Evolutionary conservation across 768 basidiomycete genomes (phyloP).

Genomic region (Serpula lacrymans): DNA sequence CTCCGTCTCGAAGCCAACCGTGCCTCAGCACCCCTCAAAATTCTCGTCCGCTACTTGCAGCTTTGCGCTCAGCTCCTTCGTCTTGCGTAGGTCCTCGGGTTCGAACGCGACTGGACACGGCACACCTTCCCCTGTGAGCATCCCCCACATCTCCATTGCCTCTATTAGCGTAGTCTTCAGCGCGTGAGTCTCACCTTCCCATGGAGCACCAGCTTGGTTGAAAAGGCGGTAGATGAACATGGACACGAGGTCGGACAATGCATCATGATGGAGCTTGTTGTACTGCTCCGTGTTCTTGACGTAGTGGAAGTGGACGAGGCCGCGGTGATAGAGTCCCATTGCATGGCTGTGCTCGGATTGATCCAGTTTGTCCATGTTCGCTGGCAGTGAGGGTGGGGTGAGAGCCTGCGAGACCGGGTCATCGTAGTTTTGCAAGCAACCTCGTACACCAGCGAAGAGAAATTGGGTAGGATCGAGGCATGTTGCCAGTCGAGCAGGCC

Average conservation of each 20-base stretch:
- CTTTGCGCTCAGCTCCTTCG: conserved; percentile 33
- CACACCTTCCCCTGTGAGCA: conserved; percentile 32
- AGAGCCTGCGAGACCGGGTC: conserved; percentile 38
- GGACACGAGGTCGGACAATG: conserved; percentile 35
- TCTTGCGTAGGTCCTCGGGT: conserved; percentile 40
- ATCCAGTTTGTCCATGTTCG: conserved; percentile 38
- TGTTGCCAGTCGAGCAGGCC: conserved; percentile 56
- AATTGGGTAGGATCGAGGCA: conserved; percentile 50
- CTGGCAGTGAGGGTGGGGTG: conserved; percentile 40
- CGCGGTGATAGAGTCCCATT: conserved; percentile 38
- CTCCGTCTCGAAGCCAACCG: conserved; percentile 35
- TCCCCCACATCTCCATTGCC: conserved; percentile 40
- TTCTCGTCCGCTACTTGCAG: conserved; percentile 28
- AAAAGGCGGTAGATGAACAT: conserved; percentile 41
- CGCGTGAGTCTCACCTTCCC: conserved; percentile 48
- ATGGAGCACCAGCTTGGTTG: conserved; percentile 38
- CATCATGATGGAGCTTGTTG: conserved; percentile 42
- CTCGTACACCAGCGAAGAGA: conserved; percentile 45
- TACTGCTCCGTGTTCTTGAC: conserved; percentile 38
- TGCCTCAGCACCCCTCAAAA: conserved; percentile 22
- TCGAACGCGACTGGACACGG: conserved; percentile 48
- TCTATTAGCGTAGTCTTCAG: conserved; percentile 46
- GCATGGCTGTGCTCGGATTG: conserved; percentile 30
- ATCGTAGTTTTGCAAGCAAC: conserved; percentile 44
- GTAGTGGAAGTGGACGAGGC: conserved; percentile 51